Evolutionary conservation across 73 alveolate species (phyloP).

Genomic region (Symbiodinium natans): DNA sequence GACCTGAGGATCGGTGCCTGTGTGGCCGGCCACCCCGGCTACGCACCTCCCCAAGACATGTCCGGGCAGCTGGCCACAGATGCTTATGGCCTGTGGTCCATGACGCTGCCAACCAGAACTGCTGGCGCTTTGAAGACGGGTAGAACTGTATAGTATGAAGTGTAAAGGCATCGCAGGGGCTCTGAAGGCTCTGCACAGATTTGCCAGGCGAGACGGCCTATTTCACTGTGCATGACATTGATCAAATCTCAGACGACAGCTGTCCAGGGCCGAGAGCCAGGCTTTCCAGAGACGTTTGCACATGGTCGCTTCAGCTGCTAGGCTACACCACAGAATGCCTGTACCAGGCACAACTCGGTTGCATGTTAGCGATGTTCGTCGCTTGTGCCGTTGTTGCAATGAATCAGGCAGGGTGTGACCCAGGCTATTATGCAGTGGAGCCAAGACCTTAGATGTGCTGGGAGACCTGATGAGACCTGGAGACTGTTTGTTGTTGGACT

Average conservation of each 20-base stretch:
- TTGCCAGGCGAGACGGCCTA: constrained; percentile 52
- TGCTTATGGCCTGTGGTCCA: constrained; percentile 90
- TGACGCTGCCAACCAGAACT: constrained; percentile 65
- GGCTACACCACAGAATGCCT: constrained; percentile 76
- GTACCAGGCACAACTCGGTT: constrained; percentile 38
- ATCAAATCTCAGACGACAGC: constrained; percentile 50
- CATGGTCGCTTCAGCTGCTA: background rate
- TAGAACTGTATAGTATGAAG: too few relatives aligned
- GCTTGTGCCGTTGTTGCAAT: too few relatives aligned
- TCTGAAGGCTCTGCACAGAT: too few relatives aligned
- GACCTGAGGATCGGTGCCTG: constrained; percentile 93
- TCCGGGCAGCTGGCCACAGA: constrained; percentile 66
- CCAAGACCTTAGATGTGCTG: background rate
- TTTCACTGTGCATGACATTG: constrained; percentile 58
- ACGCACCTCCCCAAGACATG: background rate
- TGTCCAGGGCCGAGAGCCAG: background rate
- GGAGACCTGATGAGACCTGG: background rate
- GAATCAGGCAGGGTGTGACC: too few relatives aligned
- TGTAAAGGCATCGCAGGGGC: too few relatives aligned
- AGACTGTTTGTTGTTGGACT: background rate
- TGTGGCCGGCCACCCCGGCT: constrained; percentile 67
- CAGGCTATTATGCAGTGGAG: constrained; percentile 52
- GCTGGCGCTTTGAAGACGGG: too few relatives aligned
- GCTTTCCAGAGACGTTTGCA: too few relatives aligned
- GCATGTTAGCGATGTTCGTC: too few relatives aligned